These are phyloP conservation scores for Pholiota conissans DNA, from an alignment of 768 basidiomycete genomes.

Conservation along the genomic window DNA sequence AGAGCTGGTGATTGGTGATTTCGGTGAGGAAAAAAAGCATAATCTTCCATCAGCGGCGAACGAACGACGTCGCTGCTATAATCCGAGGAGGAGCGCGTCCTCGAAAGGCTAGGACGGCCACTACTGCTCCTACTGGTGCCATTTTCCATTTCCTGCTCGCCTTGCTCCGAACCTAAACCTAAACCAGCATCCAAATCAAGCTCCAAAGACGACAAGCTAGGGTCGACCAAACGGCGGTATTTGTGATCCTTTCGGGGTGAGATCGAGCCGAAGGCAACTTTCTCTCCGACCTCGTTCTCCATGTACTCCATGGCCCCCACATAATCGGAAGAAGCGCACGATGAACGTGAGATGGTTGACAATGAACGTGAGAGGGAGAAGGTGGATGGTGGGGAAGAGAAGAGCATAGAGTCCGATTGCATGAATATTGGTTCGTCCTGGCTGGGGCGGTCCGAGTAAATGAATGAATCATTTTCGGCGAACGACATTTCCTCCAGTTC, in stretches of 20 bases:
- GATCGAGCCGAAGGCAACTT: neutral
- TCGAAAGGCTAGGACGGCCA: slow-evolving; percentile 17
- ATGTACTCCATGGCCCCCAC: slow-evolving; percentile 6
- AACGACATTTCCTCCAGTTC: slow-evolving; percentile 3
- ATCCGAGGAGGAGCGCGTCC: slow-evolving; percentile 21
- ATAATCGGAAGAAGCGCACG: slow-evolving; percentile 28
- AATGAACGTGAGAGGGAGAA: slow-evolving; percentile 42
- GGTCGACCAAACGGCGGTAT: slow-evolving; percentile 1
- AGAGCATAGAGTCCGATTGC: slow-evolving; percentile 8
- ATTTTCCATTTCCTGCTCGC: neutral
- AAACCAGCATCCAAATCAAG: slow-evolving; percentile 9
- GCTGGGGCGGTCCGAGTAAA: neutral
- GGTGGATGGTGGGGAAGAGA: slow-evolving; percentile 30
- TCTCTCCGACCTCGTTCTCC: neutral
- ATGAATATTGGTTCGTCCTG: neutral
- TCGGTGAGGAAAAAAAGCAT: slow-evolving; percentile 13
- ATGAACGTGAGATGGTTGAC: slow-evolving; percentile 36
- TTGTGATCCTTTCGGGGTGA: neutral
- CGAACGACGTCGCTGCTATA: slow-evolving; percentile 19
- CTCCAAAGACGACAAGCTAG: slow-evolving; percentile 19
- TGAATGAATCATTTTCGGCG: neutral
- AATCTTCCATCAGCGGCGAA: slow-evolving; percentile 16
- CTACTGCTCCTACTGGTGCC: slow-evolving; percentile 15
- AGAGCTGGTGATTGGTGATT: neutral
- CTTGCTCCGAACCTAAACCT: neutral